Base-by-base conservation (phyloP, 163 green algal species). In the Smithsoniella earleae region DNA sequence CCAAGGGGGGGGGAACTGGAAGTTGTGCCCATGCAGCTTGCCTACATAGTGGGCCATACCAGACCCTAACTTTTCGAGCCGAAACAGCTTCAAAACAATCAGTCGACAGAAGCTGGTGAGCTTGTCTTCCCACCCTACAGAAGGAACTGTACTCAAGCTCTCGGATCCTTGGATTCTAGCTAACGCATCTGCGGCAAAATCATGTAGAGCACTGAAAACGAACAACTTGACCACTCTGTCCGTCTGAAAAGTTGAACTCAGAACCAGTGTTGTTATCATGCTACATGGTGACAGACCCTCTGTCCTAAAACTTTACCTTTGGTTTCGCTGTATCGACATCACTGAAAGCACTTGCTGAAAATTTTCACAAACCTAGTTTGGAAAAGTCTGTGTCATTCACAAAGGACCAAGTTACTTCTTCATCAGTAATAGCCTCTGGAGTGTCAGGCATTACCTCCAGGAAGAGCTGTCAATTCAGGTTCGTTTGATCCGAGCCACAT, bases 1-100 rank as follows among this genome's bases (percentile, higher is more conserved):
- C 82, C 83, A 96, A 4, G 86, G 81, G 25, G 80, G 76, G 2
- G 84, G 76, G 64, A 88, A 82, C 27, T 81, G 83, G 62, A 87
- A 86, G 40, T 52, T 1, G 10, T n/a, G 2, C 10, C 79, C 79
- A 2, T 82, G 66, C 63, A 77, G 76, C 18, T 74, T 62, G 36
- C 72, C 49, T 28, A 84, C 74, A 74, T 78, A 84, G 20, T 40
- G 30, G 30, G 58, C 58, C 27, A 75, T 36, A 64, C 37, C 76
- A 3, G 49, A 25, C 20, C 73, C 66, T 22, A 91, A 62, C 75
- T 87, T 86, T 73, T 94, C 86, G 77, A 89, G 79, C 3, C 85
- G 73, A 34, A 94, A 79, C 5, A 84, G 44, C 64, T 86, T 86
- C 31, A 91, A 46, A 4, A 94, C 52, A 28, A 85, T 74, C 43